Percentiles rank a stretch among this genome's conserved stretches.
Conservation (phyloP, 75 land plant species). For the Selaginella moellendorffii region DNA sequence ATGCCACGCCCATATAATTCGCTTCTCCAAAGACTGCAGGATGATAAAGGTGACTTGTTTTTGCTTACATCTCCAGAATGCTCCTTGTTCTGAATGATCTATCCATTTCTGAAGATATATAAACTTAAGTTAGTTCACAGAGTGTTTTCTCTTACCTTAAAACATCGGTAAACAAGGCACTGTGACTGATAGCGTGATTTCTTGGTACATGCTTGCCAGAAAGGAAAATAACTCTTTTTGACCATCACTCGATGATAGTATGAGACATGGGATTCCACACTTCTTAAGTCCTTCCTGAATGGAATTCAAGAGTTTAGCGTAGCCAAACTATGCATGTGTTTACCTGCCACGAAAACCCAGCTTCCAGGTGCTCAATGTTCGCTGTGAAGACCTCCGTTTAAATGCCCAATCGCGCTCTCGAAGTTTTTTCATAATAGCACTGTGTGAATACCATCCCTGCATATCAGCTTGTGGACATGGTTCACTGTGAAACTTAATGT, state of each 20-base stretch:
- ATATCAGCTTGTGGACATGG: not conserved
- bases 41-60: slow-evolving; percentile 4
- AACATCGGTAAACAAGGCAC: slow-evolving; percentile 5
- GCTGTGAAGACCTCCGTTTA: not conserved
- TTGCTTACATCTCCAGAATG: slow-evolving; percentile 9
- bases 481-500: not conserved
- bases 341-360: not conserved
- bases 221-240: not conserved
- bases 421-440: not conserved
- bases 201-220: slow-evolving; percentile 7
- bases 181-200: slow-evolving; percentile 8
- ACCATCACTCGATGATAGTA: not conserved
- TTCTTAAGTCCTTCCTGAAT: not conserved
- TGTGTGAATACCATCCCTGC: not conserved
- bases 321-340: not conserved
- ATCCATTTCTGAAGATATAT: slow-evolving; percentile 4
- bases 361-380: slow-evolving; percentile 1
- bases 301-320: not conserved
- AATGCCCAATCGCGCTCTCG: not conserved
- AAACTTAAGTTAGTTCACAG: not conserved
- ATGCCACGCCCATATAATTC: slow-evolving; percentile 14
- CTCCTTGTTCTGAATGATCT: slow-evolving; percentile 4
- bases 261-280: not conserved
- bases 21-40: slow-evolving; percentile 11
- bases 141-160: not conserved